Conservation (phyloP, 2,329 filamentous ascomycete species). For the Mycosphaerella sp. region DNA sequence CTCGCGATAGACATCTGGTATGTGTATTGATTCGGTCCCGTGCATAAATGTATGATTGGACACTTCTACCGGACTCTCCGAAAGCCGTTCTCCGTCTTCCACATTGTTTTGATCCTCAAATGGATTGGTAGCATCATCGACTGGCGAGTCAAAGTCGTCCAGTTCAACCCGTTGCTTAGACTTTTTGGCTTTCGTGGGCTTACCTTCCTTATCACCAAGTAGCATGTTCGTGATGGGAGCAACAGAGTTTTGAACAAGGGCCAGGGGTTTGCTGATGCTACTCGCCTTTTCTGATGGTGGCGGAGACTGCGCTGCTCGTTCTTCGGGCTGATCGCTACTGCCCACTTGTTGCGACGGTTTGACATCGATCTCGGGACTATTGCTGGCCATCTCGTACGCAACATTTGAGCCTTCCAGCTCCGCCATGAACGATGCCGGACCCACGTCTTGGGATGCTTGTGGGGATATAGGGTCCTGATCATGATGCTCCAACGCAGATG, state of each 20-base stretch:
- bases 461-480: slow-evolving; percentile 3
- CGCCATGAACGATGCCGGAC: slow-evolving; percentile 26
- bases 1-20: slow-evolving; percentile 27
- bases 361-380: slow-evolving; percentile 20
- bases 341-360: neutral
- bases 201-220: slow-evolving; percentile 38
- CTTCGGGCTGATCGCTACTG: slow-evolving; percentile 8
- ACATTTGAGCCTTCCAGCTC: slow-evolving; percentile 37
- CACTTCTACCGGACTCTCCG: slow-evolving; percentile 63
- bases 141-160: slow-evolving; percentile 61
- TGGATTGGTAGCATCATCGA: slow-evolving; percentile 37
- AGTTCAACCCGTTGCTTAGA: slow-evolving; percentile 60
- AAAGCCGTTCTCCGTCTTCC: slow-evolving; percentile 44
- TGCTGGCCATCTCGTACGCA: slow-evolving; percentile 36
- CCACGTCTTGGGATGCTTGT: slow-evolving; percentile 16
- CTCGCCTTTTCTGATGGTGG: slow-evolving; percentile 15
- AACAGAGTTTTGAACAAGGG: slow-evolving; percentile 11
- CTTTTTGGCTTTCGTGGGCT: slow-evolving; percentile 52
- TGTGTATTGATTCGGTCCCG: slow-evolving; percentile 35
- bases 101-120: slow-evolving; percentile 33
- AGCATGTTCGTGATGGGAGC: slow-evolving; percentile 41
- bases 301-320: slow-evolving; percentile 4
- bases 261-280: slow-evolving; percentile 23
- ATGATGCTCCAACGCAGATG: slow-evolving; percentile 5
- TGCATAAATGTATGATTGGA: slow-evolving; percentile 46